Conservation (phyloP, 2,329 filamentous ascomycete species). For the Xylaria hypoxylon region DNA sequence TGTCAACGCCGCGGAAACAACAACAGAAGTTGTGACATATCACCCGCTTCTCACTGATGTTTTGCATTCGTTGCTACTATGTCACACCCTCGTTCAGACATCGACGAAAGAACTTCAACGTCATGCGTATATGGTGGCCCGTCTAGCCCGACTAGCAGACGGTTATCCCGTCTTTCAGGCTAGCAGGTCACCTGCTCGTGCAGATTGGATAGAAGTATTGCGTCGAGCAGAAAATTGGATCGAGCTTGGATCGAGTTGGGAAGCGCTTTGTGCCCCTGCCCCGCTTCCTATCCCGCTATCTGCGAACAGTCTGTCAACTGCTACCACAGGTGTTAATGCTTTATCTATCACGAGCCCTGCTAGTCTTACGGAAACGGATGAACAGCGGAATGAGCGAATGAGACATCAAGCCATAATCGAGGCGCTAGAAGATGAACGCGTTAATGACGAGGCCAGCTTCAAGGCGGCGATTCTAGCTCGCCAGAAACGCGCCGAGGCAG, state of each 20-base stretch:
- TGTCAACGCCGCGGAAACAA: conserved; percentile 52
- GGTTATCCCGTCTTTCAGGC: conserved; percentile 85
- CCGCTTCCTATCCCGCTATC: conserved; percentile 58
- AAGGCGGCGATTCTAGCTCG: conserved; percentile 71
- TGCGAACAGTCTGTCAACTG: conserved; percentile 44
- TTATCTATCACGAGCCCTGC: conserved; percentile 52
- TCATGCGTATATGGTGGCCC: conserved; percentile 84
- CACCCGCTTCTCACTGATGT: conserved; percentile 84
- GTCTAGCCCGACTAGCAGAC: conserved; percentile 78
- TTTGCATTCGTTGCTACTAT: conserved; percentile 80
- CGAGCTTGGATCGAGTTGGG: conserved; percentile 73
- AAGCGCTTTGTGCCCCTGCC: conserved; percentile 73
- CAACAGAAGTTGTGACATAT: conserved; percentile 76
- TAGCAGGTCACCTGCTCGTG: conserved; percentile 75
- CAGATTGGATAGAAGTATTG: conserved; percentile 84
- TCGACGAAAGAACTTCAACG: conserved; percentile 80
- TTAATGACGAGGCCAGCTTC: conserved; percentile 74
- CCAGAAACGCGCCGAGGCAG: conserved; percentile 69
- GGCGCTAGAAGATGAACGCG: conserved; percentile 74
- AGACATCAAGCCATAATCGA: conserved; percentile 75
- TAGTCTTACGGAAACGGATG: conserved; percentile 58
- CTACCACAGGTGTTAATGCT: conserved; percentile 50
- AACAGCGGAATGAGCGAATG: conserved; percentile 68
- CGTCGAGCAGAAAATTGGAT: conserved; percentile 77
- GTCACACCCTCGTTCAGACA: conserved; percentile 83